Percentiles rank a stretch among this genome's conserved stretches.
phyloP scores from a whole-genome alignment of 208 protist species.

The Angomonas deanei region DNA sequence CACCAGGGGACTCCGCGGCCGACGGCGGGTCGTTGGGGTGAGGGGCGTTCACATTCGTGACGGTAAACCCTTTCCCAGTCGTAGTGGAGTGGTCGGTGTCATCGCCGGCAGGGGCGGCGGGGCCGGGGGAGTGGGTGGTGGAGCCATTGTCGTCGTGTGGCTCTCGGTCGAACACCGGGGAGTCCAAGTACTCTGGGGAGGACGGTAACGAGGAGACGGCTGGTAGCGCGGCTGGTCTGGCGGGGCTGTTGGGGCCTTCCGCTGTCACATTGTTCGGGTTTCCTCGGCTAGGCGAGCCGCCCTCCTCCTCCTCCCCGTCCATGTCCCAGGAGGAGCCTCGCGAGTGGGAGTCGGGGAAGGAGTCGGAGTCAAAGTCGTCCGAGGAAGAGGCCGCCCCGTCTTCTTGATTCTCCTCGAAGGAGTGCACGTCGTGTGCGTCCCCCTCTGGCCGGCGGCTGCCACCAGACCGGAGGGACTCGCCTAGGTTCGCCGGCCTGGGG shows the following conservation, averaged over 20 bases:
- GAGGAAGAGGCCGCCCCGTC: not conserved
- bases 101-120: not conserved
- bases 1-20: too few species aligned
- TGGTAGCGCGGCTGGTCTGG: too few species aligned
- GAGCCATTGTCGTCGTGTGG: not conserved
- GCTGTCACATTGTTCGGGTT: too few species aligned
- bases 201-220: too few species aligned
- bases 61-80: not conserved
- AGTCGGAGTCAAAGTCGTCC: not conserved
- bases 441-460: too few species aligned
- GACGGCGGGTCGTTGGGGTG: too few species aligned
- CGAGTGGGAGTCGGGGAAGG: not conserved
- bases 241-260: too few species aligned
- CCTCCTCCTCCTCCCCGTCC: not conserved
- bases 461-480: not conserved
- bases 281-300: not conserved
- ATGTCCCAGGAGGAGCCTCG: not conserved
- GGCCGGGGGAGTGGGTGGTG: not conserved
- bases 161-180: not conserved
- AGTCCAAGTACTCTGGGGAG: too few species aligned
- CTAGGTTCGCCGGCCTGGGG: not conserved
- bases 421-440: not conserved
- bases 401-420: constrained; percentile 10
- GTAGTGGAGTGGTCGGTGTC: not conserved
- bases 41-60: too few species aligned